phyloP scores from a whole-genome alignment of 169 alveolate genomes.

The Plasmodium vivax region DNA sequence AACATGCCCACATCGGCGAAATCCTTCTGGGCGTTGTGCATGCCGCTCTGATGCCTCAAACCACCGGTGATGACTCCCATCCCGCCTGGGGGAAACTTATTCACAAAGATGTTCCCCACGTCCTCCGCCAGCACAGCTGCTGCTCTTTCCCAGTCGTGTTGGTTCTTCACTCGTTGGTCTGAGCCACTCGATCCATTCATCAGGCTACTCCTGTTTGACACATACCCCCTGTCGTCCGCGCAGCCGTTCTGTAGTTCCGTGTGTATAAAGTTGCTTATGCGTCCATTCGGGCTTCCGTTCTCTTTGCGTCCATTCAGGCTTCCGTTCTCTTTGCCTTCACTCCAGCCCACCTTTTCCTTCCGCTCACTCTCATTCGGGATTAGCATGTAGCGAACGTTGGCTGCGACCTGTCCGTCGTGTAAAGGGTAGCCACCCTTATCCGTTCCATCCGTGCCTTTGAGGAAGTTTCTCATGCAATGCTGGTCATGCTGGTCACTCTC shows the following conservation, averaged over 20 bases:
- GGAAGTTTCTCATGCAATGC: background rate
- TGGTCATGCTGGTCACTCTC: background rate
- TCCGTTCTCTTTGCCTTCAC: background rate
- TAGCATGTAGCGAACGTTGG: background rate
- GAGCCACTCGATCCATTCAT: background rate
- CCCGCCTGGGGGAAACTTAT: background rate
- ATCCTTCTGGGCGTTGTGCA: background rate
- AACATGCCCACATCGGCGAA: background rate
- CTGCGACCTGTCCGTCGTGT: background rate
- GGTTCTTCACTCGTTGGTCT: background rate
- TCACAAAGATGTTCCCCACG: background rate
- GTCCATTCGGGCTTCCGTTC: background rate
- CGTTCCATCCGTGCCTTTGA: background rate
- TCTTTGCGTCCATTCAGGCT: background rate
- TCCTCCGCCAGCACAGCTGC: background rate
- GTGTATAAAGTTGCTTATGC: background rate
- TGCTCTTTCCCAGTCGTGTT: background rate
- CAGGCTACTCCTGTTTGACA: background rate
- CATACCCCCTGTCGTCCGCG: background rate
- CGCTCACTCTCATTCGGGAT: background rate
- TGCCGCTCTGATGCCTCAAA: background rate
- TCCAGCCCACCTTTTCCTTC: background rate
- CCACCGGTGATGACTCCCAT: background rate
- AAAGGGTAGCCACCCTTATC: background rate
- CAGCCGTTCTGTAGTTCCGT: background rate